Percentiles rank a stretch among this genome's conserved stretches.
These are phyloP conservation scores for Colletotrichum simmondsii DNA, from an alignment of 2,329 filamentous ascomycete genomes.

Conservation along the genomic window DNA sequence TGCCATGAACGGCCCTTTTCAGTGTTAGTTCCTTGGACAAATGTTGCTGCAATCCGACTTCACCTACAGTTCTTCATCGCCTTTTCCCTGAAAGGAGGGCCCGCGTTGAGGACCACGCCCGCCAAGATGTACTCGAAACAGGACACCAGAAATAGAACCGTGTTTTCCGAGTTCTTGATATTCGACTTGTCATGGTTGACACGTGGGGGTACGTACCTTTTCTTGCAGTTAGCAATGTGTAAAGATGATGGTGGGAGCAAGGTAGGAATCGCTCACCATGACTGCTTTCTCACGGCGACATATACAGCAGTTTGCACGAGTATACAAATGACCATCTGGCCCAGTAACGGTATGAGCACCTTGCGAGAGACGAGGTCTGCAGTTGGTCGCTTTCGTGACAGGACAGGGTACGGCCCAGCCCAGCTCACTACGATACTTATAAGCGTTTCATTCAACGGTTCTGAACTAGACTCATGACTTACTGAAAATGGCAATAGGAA, in stretches of 20 bases:
- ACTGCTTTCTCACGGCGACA: conserved; percentile 78
- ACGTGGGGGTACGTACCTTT: conserved; percentile 81
- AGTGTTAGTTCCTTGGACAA: conserved; percentile 35
- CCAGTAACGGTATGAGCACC: conserved; percentile 87
- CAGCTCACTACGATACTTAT: conserved; percentile 77
- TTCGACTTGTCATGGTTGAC: conserved; percentile 84
- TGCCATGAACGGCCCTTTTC: conserved; percentile 81
- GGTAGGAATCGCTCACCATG: conserved; percentile 68
- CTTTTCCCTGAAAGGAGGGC: conserved; percentile 85
- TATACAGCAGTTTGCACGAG: conserved; percentile 80
- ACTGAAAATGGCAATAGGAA: conserved; percentile 97
- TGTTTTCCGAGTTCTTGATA: conserved; percentile 93
- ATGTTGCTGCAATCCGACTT: not conserved
- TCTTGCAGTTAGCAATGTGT: conserved; percentile 33
- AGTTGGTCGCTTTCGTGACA: conserved; percentile 88
- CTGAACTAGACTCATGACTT: conserved; percentile 44
- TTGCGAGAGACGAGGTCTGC: conserved; percentile 93
- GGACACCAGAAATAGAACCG: conserved; percentile 86
- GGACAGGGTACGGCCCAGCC: conserved; percentile 82
- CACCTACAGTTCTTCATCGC: conserved; percentile 81
- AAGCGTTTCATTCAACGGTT: conserved; percentile 17
- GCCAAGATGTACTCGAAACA: conserved; percentile 96
- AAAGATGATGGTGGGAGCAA: not conserved
- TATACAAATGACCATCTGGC: conserved; percentile 87
- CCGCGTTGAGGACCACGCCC: conserved; percentile 90